These are phyloP conservation scores for Begonia peltatifolia DNA, from an alignment of 306 rosid genomes.

Conservation along the genomic window DNA sequence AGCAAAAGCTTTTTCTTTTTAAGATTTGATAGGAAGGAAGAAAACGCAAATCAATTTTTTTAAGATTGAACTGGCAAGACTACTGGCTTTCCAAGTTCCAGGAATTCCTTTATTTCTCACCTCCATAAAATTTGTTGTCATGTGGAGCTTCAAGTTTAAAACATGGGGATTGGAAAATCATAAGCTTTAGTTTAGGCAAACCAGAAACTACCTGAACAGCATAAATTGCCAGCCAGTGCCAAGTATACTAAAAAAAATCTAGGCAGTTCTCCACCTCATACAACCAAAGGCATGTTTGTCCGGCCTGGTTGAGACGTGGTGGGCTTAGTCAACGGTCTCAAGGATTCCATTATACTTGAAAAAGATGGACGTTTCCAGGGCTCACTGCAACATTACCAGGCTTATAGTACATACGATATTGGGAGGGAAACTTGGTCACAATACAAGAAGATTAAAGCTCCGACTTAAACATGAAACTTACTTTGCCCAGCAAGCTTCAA, in stretches of 20 bases:
- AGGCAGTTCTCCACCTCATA: slow-evolving; percentile 9
- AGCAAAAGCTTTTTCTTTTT: no score
- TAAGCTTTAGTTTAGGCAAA: slow-evolving; percentile 13
- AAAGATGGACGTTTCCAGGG: slow-evolving; percentile 96
- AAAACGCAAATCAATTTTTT: no score
- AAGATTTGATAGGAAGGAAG: no score
- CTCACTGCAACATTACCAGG: slow-evolving; percentile 52
- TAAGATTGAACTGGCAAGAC: no score
- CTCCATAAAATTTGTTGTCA: no score
- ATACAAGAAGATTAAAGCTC: background rate
- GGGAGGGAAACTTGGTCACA: background rate
- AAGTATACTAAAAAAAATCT: no score
- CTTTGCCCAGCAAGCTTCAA: slow-evolving; percentile 96
- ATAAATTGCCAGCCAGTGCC: background rate
- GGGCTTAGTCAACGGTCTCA: slow-evolving; percentile 65
- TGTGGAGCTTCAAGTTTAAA: no score
- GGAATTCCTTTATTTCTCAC: no score
- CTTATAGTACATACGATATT: background rate
- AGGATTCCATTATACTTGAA: slow-evolving; percentile 72
- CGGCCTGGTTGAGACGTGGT: slow-evolving; percentile 58
- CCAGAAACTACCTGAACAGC: slow-evolving; percentile 39
- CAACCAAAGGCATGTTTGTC: slow-evolving; percentile 32
- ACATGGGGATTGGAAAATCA: no score
- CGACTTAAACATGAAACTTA: slow-evolving; percentile 25
- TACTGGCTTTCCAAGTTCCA: no score